Conservation (phyloP, 2,329 filamentous ascomycete genomes). For the Pseudogymnoascus sp. region DNA sequence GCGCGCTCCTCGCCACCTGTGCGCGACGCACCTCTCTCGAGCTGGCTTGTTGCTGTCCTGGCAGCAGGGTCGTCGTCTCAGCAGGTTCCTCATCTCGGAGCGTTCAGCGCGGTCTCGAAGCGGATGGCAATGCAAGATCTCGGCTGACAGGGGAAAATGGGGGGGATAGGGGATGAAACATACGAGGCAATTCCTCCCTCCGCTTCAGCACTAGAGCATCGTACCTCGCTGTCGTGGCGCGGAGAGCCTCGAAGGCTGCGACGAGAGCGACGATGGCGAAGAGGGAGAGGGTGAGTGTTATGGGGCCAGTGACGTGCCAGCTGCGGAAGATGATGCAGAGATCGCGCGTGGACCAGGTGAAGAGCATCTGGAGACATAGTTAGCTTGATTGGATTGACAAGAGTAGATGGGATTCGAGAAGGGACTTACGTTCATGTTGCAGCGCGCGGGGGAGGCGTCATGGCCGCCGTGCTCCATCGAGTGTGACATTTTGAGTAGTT, state of each 20-base stretch:
- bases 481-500: neutral
- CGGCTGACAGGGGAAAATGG: neutral
- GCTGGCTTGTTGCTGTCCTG: slow-evolving; percentile 62
- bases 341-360: slow-evolving; percentile 89
- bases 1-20: slow-evolving; percentile 67
- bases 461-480: slow-evolving; percentile 47
- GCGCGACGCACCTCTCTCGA: slow-evolving; percentile 54
- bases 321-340: slow-evolving; percentile 92
- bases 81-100: slow-evolving; percentile 33
- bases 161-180: slow-evolving; percentile 14
- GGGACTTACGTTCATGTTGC: slow-evolving; percentile 77
- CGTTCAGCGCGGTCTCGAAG: slow-evolving; percentile 16
- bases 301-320: slow-evolving; percentile 74
- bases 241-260: slow-evolving; percentile 87
- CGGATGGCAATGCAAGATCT: neutral
- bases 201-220: slow-evolving; percentile 42
- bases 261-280: slow-evolving; percentile 72
- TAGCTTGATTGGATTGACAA: neutral
- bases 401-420: slow-evolving; percentile 6
- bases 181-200: slow-evolving; percentile 23
- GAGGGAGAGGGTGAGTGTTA: slow-evolving; percentile 73
- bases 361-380: slow-evolving; percentile 66
- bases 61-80: slow-evolving; percentile 56
- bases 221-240: slow-evolving; percentile 68
- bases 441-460: slow-evolving; percentile 57